Evolutionary conservation across 78 protist species (phyloP).

Genomic region (Protostelium mycophagum): DNA sequence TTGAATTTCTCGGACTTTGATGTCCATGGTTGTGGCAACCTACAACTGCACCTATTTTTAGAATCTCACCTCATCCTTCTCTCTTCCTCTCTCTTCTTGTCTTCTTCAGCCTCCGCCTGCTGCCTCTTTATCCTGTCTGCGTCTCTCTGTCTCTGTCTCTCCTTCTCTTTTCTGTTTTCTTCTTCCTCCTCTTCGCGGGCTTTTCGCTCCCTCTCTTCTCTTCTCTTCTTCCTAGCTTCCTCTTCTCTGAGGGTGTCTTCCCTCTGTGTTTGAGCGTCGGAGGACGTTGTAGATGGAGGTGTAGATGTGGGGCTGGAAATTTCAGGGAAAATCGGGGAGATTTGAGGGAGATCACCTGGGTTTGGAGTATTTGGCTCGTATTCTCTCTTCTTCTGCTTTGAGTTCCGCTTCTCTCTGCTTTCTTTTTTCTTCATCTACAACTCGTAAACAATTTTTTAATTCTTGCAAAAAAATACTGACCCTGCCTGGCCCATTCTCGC

Average conservation of each 20-base stretch:
- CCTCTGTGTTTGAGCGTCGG: too few species aligned
- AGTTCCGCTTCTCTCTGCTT: neutral
- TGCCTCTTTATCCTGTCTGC: neutral
- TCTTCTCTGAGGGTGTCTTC: neutral
- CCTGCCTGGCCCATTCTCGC: neutral
- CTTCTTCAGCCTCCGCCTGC: neutral
- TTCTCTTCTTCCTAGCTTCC: neutral
- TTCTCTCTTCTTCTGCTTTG: neutral
- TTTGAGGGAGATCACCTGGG: too few species aligned
- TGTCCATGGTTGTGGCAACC: too few species aligned
- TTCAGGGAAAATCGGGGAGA: too few species aligned
- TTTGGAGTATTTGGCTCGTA: neutral
- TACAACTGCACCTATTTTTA: neutral
- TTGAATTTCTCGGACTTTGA: too few species aligned
- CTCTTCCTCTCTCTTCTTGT: neutral
- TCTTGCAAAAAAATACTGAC: neutral
- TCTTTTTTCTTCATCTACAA: neutral
- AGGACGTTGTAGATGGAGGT: too few species aligned
- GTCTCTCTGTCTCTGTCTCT: neutral
- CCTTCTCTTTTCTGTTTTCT: neutral
- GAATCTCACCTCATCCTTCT: neutral
- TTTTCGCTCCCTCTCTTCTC: neutral
- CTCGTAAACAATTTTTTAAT: neutral
- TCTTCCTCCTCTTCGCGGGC: neutral
- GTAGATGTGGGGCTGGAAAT: too few species aligned